A percentile compares a stretch with the other conserved stretches of the same genome.
Conservation (phyloP, 164 flowering plant genomes). For the Chimonanthus salicifolius region DNA sequence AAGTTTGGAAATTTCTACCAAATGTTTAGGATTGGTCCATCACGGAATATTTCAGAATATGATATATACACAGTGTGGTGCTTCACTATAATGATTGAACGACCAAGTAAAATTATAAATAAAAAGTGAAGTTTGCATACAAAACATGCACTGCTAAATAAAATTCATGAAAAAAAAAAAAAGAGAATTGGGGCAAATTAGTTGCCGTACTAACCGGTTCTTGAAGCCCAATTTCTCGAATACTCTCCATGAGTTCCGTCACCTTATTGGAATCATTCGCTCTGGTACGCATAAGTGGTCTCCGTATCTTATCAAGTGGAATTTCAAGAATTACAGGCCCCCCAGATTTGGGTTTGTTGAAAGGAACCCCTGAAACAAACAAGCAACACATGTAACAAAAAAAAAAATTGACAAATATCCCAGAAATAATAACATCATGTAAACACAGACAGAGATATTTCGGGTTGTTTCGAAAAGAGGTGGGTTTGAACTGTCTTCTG, state of each 20-base stretch:
- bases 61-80: too few species aligned
- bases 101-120: too few species aligned
- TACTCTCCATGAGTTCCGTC: conserved; percentile 89
- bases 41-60: too few species aligned
- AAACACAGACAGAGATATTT: background rate
- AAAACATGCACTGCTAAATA: too few species aligned
- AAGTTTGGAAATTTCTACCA: too few species aligned
- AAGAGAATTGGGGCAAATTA: background rate
- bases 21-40: too few species aligned
- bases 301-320: conserved; percentile 75
- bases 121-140: too few species aligned
- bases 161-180: background rate
- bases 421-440: background rate
- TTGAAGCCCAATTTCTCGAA: conserved; percentile 80
- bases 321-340: conserved; percentile 74
- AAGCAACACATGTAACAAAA: background rate
- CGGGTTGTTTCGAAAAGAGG: background rate
- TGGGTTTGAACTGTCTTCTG: background rate
- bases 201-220: conserved; percentile 48
- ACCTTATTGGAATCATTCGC: conserved; percentile 77
- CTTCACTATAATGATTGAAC: too few species aligned
- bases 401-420: background rate
- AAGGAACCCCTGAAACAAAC: conserved; percentile 26
- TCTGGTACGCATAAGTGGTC: conserved; percentile 86
- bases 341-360: too few species aligned